A percentile compares a stretch with the other conserved stretches of the same genome.
Evolutionary conservation across 768 basidiomycete genomes (phyloP).

Genomic region (Podaxis sp.): DNA sequence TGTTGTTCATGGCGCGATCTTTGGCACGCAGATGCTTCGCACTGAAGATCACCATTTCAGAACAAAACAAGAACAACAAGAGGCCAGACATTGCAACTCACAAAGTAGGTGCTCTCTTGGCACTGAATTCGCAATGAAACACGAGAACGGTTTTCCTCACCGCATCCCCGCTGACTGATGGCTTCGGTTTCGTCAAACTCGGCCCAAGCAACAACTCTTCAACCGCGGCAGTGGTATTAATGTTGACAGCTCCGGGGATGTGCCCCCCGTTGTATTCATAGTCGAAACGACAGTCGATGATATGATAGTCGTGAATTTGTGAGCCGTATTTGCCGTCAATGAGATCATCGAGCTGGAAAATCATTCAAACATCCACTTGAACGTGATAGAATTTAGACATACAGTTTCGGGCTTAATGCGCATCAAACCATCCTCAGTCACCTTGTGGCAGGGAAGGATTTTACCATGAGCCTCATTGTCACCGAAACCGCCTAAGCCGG

Average conservation of each 20-base stretch:
- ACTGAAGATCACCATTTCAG: slow-evolving; percentile 36
- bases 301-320: slow-evolving; percentile 65
- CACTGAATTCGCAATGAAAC: slow-evolving; percentile 98
- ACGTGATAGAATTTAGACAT: slow-evolving; percentile 27
- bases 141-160: slow-evolving; percentile 81
- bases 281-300: slow-evolving; percentile 97
- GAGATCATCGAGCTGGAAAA: slow-evolving; percentile 68
- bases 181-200: slow-evolving; percentile 53
- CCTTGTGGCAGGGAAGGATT: slow-evolving; percentile 89
- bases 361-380: slow-evolving; percentile 17
- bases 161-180: slow-evolving; percentile 73
- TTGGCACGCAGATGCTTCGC: slow-evolving; percentile 91
- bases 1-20: slow-evolving; percentile 87
- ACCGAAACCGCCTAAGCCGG: slow-evolving; percentile 82
- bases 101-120: slow-evolving; percentile 95
- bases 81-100: slow-evolving; percentile 39
- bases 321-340: slow-evolving; percentile 72
- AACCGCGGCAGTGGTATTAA: slow-evolving; percentile 77
- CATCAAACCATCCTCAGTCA: slow-evolving; percentile 94
- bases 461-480: slow-evolving; percentile 94
- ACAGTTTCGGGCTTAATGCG: slow-evolving; percentile 83
- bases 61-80: neutral
- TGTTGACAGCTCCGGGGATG: slow-evolving; percentile 87
- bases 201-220: slow-evolving; percentile 78
- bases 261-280: slow-evolving; percentile 97